These are phyloP conservation scores for Verbascum thapsus DNA, from an alignment of 257 asterid genomes.

Conservation along the genomic window DNA sequence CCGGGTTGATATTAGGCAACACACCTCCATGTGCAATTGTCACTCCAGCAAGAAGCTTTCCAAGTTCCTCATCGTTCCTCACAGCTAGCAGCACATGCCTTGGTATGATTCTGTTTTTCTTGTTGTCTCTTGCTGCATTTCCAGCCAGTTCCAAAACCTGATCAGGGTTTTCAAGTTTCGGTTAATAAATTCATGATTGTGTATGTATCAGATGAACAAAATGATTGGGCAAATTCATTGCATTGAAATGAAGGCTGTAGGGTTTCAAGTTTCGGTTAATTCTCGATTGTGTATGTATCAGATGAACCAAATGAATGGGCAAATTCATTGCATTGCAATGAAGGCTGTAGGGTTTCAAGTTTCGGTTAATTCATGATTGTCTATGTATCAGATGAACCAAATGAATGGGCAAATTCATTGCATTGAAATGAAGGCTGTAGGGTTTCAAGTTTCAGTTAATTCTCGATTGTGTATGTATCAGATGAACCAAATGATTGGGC, in stretches of 20 bases:
- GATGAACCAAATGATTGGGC: too few relatives aligned
- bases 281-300: too few relatives aligned
- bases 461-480: too few relatives aligned
- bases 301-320: not conserved
- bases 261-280: not conserved
- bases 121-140: slow-evolving; percentile 39
- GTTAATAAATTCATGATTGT: too few relatives aligned
- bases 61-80: slow-evolving; percentile 35
- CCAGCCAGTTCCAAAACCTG: slow-evolving; percentile 40
- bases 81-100: slow-evolving; percentile 35
- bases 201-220: too few relatives aligned
- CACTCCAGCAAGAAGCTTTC: slow-evolving; percentile 37
- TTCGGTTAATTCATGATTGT: too few relatives aligned
- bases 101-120: slow-evolving; percentile 34
- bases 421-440: not conserved
- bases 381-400: too few relatives aligned
- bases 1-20: slow-evolving; percentile 40
- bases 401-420: not conserved
- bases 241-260: not conserved
- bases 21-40: slow-evolving; percentile 42
- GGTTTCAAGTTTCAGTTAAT: too few relatives aligned
- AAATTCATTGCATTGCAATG: not conserved
- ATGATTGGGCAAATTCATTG: not conserved
- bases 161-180: not conserved
- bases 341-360: not conserved